Conservation (phyloP, 2,329 filamentous ascomycete genomes). For the Aspergillus novofumigatus region DNA sequence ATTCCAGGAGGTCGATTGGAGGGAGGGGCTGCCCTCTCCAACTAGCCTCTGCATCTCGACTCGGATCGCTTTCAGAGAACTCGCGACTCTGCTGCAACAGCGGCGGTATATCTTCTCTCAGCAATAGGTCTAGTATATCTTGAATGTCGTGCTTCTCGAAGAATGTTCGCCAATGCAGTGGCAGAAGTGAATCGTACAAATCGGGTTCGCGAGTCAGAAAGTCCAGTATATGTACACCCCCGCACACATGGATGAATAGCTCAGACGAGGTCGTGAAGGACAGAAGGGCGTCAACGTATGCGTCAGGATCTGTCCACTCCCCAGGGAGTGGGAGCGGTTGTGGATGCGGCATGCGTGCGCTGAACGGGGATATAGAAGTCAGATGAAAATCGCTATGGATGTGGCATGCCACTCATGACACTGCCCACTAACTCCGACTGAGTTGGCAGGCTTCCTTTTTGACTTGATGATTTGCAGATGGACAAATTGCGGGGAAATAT, state of each 20-base stretch:
- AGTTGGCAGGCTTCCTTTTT: neutral
- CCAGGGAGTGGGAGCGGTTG: conserved; percentile 63
- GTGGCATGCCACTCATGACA: neutral
- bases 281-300: conserved; percentile 75
- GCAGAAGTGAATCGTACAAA: conserved; percentile 73
- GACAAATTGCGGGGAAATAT: neutral
- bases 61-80: conserved; percentile 2
- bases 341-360: conserved; percentile 43
- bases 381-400: neutral
- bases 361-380: neutral
- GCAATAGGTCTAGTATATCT: conserved; percentile 72
- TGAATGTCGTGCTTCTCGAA: conserved; percentile 68
- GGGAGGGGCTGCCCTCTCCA: conserved; percentile 46
- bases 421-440: neutral
- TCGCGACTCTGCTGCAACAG: conserved; percentile 23
- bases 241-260: conserved; percentile 83
- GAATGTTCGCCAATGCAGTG: conserved; percentile 76
- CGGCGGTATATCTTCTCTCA: conserved; percentile 67
- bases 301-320: conserved; percentile 66
- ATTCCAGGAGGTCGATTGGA: conserved; percentile 61
- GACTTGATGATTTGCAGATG: neutral
- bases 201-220: conserved; percentile 86
- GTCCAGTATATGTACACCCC: conserved; percentile 94
- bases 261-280: conserved; percentile 69
- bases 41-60: conserved; percentile 6